phyloP scores from a whole-genome alignment of 352 stramenopile genomes.

The Elongisporangium senticosum region DNA sequence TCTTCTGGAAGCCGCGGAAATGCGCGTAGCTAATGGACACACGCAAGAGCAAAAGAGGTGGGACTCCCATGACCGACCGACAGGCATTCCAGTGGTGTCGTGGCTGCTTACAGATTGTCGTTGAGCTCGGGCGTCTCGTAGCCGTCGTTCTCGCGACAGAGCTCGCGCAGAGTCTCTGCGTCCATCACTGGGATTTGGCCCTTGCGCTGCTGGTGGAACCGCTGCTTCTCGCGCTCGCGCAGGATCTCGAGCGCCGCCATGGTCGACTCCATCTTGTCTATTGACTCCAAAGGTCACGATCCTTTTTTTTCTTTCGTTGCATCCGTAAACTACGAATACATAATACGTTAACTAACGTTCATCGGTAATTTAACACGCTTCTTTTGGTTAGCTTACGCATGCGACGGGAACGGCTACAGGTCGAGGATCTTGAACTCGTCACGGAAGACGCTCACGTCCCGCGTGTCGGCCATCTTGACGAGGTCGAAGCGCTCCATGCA shows the following conservation, averaged over 20 bases:
- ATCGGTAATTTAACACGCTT: constrained; percentile 2
- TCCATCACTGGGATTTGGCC: constrained; percentile 85
- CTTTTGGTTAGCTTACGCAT: background rate
- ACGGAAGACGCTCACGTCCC: constrained; percentile 73
- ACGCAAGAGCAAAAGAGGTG: background rate
- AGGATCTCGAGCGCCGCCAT: constrained; percentile 49
- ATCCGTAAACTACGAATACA: background rate
- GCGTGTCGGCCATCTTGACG: constrained; percentile 87
- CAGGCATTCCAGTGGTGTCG: background rate
- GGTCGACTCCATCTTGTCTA: constrained; percentile 26
- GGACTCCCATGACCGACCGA: background rate
- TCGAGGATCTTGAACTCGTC: constrained; percentile 84
- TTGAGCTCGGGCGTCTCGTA: constrained; percentile 95
- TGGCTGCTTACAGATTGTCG: constrained; percentile 81
- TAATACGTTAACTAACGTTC: background rate
- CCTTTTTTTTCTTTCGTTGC: background rate
- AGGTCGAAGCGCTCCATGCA: constrained; percentile 97
- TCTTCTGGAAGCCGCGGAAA: constrained; percentile 92
- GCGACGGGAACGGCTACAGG: constrained; percentile 33
- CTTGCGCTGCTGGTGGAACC: constrained; percentile 58
- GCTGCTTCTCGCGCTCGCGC: constrained; percentile 62
- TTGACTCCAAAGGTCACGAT: background rate
- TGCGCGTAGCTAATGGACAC: constrained; percentile 59
- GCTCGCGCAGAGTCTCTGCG: constrained; percentile 68
- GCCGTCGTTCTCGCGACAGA: constrained; percentile 89